A percentile compares a stretch with the other conserved stretches of the same genome.
Evolutionary conservation across 2,329 filamentous ascomycete species (phyloP).

Genomic region (Pseudocercospora crystallina): DNA sequence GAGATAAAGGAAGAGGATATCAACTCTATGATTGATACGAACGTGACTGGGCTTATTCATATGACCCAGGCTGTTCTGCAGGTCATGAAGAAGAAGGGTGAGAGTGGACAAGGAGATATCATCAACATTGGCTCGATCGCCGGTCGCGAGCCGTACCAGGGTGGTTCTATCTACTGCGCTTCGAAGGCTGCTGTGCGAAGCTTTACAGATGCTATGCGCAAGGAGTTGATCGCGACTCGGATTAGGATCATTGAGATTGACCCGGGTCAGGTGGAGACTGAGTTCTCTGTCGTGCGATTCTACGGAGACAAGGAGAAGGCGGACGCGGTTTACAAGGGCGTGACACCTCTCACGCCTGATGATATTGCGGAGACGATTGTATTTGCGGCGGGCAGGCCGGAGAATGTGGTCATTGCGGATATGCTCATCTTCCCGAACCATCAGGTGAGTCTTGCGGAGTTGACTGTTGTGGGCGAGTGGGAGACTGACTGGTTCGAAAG

Average conservation of each 20-base stretch:
- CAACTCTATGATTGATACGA: conserved; percentile 83
- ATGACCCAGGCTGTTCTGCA: conserved; percentile 91
- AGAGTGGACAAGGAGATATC: conserved; percentile 83
- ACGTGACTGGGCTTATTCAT: conserved; percentile 91
- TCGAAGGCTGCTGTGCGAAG: conserved; percentile 84
- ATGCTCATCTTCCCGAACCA: conserved; percentile 85
- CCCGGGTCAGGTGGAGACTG: conserved; percentile 89
- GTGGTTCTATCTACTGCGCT: conserved; percentile 89
- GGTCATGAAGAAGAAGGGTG: conserved; percentile 64
- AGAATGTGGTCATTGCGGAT: conserved; percentile 90
- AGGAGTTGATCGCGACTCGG: conserved; percentile 76
- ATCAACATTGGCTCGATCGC: conserved; percentile 94
- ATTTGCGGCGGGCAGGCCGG: conserved; percentile 76
- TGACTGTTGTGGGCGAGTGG: neutral
- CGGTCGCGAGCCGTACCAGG: conserved; percentile 81
- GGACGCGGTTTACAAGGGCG: conserved; percentile 83
- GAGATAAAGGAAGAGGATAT: conserved; percentile 81
- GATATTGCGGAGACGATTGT: conserved; percentile 91
- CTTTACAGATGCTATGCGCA: conserved; percentile 80
- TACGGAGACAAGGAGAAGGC: conserved; percentile 87
- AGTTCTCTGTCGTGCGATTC: conserved; percentile 87
- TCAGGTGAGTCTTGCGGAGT: conserved; percentile 61
- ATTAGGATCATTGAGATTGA: conserved; percentile 87
- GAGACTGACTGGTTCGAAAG: conserved; percentile 26
- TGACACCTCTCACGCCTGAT: conserved; percentile 80